Conservation (phyloP, 2,329 filamentous ascomycete genomes). For the Penicillium sp. region DNA sequence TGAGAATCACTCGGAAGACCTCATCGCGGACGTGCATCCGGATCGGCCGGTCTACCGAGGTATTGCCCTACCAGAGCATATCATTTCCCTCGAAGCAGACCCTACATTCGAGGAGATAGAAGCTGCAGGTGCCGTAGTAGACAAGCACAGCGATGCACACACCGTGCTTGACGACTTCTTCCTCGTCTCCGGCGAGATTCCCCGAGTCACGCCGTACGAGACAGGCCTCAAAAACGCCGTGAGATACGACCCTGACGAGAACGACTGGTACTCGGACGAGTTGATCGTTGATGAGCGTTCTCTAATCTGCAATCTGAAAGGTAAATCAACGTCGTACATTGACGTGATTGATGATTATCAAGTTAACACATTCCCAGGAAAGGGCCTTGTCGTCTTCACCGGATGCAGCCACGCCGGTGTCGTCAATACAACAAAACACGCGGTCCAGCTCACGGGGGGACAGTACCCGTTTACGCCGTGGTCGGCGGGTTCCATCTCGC, state of each 20-base stretch:
- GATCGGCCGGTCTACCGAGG: constrained; percentile 52
- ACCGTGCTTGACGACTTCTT: constrained; percentile 51
- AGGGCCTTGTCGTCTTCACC: constrained; percentile 54
- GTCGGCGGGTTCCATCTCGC: constrained; percentile 55
- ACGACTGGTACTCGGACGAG: constrained; percentile 49
- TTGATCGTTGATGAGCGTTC: constrained; percentile 53
- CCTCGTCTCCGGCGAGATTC: constrained; percentile 53
- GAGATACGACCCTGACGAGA: constrained; percentile 39
- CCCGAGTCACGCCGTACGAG: constrained; percentile 50
- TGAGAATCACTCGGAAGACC: constrained; percentile 18
- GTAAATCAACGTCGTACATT: constrained; percentile 25
- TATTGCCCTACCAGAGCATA: constrained; percentile 39
- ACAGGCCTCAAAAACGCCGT: constrained; percentile 47
- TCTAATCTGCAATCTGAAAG: constrained; percentile 53
- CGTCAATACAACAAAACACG: constrained; percentile 51
- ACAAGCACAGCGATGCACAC: constrained; percentile 42
- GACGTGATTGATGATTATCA: too few species aligned
- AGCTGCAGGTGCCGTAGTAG: constrained; percentile 41
- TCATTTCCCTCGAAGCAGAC: constrained; percentile 52
- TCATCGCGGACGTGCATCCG: constrained; percentile 52
- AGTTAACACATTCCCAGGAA: constrained; percentile 32
- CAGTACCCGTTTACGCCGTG: constrained; percentile 48
- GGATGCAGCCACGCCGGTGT: constrained; percentile 56
- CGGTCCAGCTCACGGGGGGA: constrained; percentile 39
- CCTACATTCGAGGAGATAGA: constrained; percentile 50